phyloP scores from a whole-genome alignment of 2,329 filamentous ascomycete genomes.

The Ophiostoma sp. region DNA sequence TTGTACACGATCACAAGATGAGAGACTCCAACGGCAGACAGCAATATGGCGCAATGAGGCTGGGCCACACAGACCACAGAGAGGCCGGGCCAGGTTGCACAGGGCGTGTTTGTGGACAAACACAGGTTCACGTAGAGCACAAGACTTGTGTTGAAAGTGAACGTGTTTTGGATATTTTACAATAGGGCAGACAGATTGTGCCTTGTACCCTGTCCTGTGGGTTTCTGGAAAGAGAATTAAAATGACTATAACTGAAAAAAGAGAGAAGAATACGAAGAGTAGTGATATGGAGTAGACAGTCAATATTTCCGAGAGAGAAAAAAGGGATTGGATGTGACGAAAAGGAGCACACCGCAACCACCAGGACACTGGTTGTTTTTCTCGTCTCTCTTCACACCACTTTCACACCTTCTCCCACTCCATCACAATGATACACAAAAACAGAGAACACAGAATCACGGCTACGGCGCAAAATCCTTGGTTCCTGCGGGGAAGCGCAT shows the following conservation, averaged over 20 bases:
- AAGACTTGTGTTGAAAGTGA: not conserved
- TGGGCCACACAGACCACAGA: not conserved
- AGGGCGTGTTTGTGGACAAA: conserved; percentile 7
- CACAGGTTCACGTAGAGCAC: not conserved
- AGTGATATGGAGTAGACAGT: not conserved
- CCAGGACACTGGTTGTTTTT: not conserved
- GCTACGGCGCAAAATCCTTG: conserved; percentile 18
- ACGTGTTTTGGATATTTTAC: not conserved
- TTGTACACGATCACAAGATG: not conserved
- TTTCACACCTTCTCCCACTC: not conserved
- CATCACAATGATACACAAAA: not conserved
- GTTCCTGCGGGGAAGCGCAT: conserved; percentile 12
- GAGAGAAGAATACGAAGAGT: not conserved
- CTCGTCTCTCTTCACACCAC: not conserved
- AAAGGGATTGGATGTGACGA: not conserved
- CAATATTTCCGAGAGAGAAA: not conserved
- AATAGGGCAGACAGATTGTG: not conserved
- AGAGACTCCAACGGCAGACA: conserved; percentile 6
- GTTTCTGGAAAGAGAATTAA: not conserved
- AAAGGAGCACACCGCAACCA: not conserved
- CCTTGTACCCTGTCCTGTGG: conserved; percentile 4
- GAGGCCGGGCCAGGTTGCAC: not conserved
- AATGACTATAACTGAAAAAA: not conserved
- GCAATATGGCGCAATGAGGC: not conserved
- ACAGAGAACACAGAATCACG: conserved; percentile 6